phyloP scores from a whole-genome alignment of 805 yeast genomes.

The Wickerhamomyces alni region DNA sequence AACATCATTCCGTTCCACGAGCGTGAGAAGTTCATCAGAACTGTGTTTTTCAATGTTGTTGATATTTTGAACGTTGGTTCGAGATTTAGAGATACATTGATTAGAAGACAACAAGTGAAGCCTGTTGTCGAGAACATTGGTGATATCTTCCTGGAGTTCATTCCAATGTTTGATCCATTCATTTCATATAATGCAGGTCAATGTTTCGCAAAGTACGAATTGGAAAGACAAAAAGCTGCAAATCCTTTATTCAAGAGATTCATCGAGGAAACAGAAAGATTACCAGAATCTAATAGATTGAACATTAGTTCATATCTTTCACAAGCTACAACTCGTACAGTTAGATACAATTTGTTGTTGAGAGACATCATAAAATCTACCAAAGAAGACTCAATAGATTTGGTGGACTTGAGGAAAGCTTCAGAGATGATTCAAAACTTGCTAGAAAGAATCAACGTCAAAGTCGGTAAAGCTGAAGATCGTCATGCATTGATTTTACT shows the following conservation, averaged over 20 bases:
- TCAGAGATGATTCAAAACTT: slow-evolving; percentile 69
- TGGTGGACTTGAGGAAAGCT: slow-evolving; percentile 56
- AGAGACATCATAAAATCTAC: slow-evolving; percentile 82
- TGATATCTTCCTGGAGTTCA: slow-evolving; percentile 78
- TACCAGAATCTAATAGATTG: slow-evolving; percentile 80
- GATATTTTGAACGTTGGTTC: slow-evolving; percentile 83
- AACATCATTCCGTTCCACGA: slow-evolving; percentile 84
- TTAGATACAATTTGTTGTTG: slow-evolving; percentile 82
- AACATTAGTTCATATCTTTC: slow-evolving; percentile 91
- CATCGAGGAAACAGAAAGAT: slow-evolving; percentile 82
- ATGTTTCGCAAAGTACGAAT: slow-evolving; percentile 90
- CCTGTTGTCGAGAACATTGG: slow-evolving; percentile 85
- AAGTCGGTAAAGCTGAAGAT: slow-evolving; percentile 91
- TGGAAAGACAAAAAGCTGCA: slow-evolving; percentile 86
- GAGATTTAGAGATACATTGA: slow-evolving; percentile 81
- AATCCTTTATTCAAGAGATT: slow-evolving; percentile 91
- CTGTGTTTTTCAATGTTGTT: slow-evolving; percentile 84
- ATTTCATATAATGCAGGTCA: slow-evolving; percentile 91
- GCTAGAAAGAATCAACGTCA: slow-evolving; percentile 66
- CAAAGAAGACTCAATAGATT: slow-evolving; percentile 63
- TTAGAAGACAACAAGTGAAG: slow-evolving; percentile 78
- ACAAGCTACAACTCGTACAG: slow-evolving; percentile 94
- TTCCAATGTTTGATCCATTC: slow-evolving; percentile 87
- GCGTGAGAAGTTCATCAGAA: slow-evolving; percentile 83
- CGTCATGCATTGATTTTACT: slow-evolving; percentile 83